A percentile compares a stretch with the other conserved stretches of the same genome.
phyloP scores from a whole-genome alignment of 2,329 filamentous ascomycete species.

The Hypoxylon sp. region DNA sequence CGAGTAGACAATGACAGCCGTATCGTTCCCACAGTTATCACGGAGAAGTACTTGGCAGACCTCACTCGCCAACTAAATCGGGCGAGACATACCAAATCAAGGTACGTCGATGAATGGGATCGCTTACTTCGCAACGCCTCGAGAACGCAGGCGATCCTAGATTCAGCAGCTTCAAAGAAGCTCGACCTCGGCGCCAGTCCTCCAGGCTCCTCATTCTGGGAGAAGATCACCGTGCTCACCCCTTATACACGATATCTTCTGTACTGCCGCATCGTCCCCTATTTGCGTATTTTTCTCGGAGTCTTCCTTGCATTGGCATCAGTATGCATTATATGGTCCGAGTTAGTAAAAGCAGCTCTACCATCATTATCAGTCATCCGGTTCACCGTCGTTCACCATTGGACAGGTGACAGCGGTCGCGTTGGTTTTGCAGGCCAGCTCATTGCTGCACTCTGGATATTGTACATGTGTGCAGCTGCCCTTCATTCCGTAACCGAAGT shows the following conservation, averaged over 20 bases:
- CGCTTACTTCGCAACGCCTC: constrained; percentile 79
- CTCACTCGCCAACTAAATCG: constrained; percentile 85
- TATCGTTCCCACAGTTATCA: constrained; percentile 83
- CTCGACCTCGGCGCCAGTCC: constrained; percentile 78
- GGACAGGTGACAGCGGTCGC: constrained; percentile 76
- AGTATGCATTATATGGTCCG: constrained; percentile 89
- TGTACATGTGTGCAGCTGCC: constrained; percentile 95
- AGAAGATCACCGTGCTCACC: constrained; percentile 73
- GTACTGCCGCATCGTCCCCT: constrained; percentile 80
- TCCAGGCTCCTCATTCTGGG: constrained; percentile 67
- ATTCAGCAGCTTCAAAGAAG: constrained; percentile 83
- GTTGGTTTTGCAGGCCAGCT: constrained; percentile 90
- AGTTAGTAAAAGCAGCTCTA: constrained; percentile 86
- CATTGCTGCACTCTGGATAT: constrained; percentile 87
- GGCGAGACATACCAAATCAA: constrained; percentile 83
- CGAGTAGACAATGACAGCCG: constrained; percentile 60
- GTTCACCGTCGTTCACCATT: constrained; percentile 79
- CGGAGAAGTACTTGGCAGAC: constrained; percentile 92
- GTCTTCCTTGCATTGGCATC: constrained; percentile 80
- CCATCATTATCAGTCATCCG: constrained; percentile 79
- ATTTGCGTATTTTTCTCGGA: constrained; percentile 74
- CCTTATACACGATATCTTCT: constrained; percentile 86
- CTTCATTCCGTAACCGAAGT: constrained; percentile 90
- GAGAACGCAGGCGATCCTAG: constrained; percentile 83
- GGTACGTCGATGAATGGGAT: constrained; percentile 90